Percentiles rank a stretch among this genome's conserved stretches.
Evolutionary conservation across 2,329 filamentous ascomycete genomes (phyloP).

Genomic region (Colletotrichum orchidophilum): DNA sequence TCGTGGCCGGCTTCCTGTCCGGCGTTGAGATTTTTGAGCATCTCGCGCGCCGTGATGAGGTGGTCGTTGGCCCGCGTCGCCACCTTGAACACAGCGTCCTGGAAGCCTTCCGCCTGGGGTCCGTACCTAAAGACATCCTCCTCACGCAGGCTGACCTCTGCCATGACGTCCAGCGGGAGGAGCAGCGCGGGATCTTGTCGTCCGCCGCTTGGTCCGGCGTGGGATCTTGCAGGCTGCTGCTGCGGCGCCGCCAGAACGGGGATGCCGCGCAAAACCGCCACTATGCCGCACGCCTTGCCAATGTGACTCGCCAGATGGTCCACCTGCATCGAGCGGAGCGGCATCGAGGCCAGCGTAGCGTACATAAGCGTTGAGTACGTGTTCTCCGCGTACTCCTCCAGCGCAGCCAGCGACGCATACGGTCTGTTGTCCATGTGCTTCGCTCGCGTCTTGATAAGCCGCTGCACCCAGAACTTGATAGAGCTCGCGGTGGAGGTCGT

Average conservation of each 20-base stretch:
- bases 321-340: conserved; percentile 82
- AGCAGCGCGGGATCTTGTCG: conserved; percentile 67
- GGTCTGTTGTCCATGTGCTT: conserved; percentile 85
- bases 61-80: conserved; percentile 96
- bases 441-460: conserved; percentile 83
- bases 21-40: conserved; percentile 82
- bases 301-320: conserved; percentile 96
- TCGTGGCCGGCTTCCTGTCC: conserved; percentile 83
- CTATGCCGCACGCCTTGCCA: conserved; percentile 91
- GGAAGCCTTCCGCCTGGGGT: conserved; percentile 79
- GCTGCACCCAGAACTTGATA: conserved; percentile 77
- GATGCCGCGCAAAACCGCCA: conserved; percentile 85
- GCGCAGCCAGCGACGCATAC: conserved; percentile 74
- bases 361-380: conserved; percentile 96
- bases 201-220: conserved; percentile 43
- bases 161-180: conserved; percentile 90
- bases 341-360: conserved; percentile 81
- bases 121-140: conserved; percentile 90
- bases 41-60: conserved; percentile 90
- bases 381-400: conserved; percentile 92
- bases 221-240: conserved; percentile 58
- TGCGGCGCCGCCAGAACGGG: conserved; percentile 86
- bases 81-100: conserved; percentile 90
- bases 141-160: conserved; percentile 80
- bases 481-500: conserved; percentile 51